Evolutionary conservation across 768 basidiomycete species (phyloP).

Genomic region (Chalciporus pseudorubinellus): DNA sequence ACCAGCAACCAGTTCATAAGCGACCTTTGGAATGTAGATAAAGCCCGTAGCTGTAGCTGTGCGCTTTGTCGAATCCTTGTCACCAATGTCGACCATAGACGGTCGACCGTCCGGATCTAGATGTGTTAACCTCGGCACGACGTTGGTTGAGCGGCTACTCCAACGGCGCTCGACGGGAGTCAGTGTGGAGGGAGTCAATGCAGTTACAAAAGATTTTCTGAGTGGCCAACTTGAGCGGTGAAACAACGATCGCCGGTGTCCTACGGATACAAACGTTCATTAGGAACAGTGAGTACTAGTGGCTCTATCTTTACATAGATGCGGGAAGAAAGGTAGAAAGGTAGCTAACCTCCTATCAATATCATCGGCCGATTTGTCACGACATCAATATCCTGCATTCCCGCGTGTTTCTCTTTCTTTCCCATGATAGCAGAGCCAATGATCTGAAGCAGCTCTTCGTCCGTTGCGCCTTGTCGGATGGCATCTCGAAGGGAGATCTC

Average conservation of each 20-base stretch:
- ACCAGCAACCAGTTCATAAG: slow-evolving; percentile 61
- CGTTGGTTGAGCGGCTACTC: slow-evolving; percentile 15
- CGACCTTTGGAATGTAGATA: slow-evolving; percentile 63
- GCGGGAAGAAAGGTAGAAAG: slow-evolving; percentile 36
- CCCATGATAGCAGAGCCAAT: slow-evolving; percentile 64
- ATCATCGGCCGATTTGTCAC: slow-evolving; percentile 85
- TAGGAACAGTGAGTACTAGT: slow-evolving; percentile 18
- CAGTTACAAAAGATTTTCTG: background rate
- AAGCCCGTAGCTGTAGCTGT: slow-evolving; percentile 72
- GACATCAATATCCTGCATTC: slow-evolving; percentile 80
- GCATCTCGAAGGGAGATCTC: slow-evolving; percentile 80
- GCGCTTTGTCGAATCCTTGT: slow-evolving; percentile 60
- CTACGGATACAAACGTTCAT: slow-evolving; percentile 24
- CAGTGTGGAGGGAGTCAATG: background rate
- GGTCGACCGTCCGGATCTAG: slow-evolving; percentile 68
- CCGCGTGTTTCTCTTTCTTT: slow-evolving; percentile 81
- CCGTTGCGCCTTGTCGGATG: slow-evolving; percentile 62
- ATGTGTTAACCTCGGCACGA: slow-evolving; percentile 54
- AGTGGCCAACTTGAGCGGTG: background rate
- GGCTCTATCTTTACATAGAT: slow-evolving; percentile 15
- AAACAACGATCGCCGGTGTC: slow-evolving; percentile 5
- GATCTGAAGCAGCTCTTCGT: slow-evolving; percentile 56
- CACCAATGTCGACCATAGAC: slow-evolving; percentile 79
- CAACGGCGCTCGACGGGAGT: slow-evolving; percentile 20
- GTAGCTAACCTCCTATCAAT: slow-evolving; percentile 87